Percentiles rank a stretch among this genome's conserved stretches.
phyloP scores from a whole-genome alignment of 1,284 basidiomycete genomes.

The Sphaerobolus stellatus region DNA sequence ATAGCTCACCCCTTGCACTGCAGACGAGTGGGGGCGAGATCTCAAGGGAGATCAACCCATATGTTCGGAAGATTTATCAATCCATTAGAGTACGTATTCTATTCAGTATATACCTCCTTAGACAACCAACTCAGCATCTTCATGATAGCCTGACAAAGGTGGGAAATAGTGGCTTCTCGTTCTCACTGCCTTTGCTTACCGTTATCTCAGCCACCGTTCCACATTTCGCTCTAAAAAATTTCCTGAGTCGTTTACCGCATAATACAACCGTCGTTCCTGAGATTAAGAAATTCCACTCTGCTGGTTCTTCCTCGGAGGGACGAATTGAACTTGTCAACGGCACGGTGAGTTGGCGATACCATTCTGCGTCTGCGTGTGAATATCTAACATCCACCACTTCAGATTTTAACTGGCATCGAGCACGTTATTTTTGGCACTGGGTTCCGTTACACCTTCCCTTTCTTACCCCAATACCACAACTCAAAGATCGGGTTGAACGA shows the following conservation, averaged over 20 bases:
- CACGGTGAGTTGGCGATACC: slow-evolving; percentile 33
- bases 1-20: not conserved
- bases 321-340: slow-evolving; percentile 42
- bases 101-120: slow-evolving; percentile 22
- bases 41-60: slow-evolving; percentile 34
- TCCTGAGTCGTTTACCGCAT: slow-evolving; percentile 23
- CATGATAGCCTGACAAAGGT: not conserved
- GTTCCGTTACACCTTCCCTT: slow-evolving; percentile 48
- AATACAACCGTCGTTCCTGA: slow-evolving; percentile 33
- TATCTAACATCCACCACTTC: not conserved
- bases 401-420: slow-evolving; percentile 39
- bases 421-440: slow-evolving; percentile 46
- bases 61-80: slow-evolving; percentile 37
- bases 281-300: slow-evolving; percentile 32
- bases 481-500: slow-evolving; percentile 25
- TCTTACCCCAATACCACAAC: slow-evolving; percentile 44
- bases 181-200: not conserved
- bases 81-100: slow-evolving; percentile 31
- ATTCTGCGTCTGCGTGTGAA: not conserved
- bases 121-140: not conserved
- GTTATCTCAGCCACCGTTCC: slow-evolving; percentile 27
- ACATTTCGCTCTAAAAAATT: slow-evolving; percentile 24
- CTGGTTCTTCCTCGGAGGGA: slow-evolving; percentile 26
- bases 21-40: slow-evolving; percentile 46
- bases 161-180: not conserved